Evolutionary conservation across 257 asterid genomes (phyloP), one percentile per base, ranked within the genome.

Genomic region (Henckelia pumila): DNA sequence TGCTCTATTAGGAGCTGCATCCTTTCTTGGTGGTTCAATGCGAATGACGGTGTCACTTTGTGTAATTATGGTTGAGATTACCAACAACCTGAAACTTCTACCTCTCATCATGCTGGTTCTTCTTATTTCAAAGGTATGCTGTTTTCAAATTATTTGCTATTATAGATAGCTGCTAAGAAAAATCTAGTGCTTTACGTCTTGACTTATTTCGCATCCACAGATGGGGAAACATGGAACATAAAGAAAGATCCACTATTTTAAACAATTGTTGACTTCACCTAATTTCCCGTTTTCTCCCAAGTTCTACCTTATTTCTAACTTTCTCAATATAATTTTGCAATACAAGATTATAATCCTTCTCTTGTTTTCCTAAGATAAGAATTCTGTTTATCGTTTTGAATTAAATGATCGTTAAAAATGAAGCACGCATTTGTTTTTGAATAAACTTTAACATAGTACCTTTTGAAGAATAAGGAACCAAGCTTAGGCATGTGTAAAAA

Each of bases 21-120:
- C 99, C 69, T 88, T 94, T 79, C 95, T 94, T 64, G 99, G 97
- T 73, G 99, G 99, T 62, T 94, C 98, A n/a, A 94, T 91, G 99
- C 82, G 99, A 77, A 91, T 94, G 97, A 94, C 99, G 7, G 96
- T 94, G 19, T 94, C 97, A 67, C 95, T 94, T 49, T 94, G 99
- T 82, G 99, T 94, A 62, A 94, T 94, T 66, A 88, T 94, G 96
- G 96, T 94, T 30, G 99, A 94, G 80, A 88, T 94, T 72, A 82
- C 99, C 6, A 94, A 91, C 76, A 94, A 94, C 84, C 81, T 94
- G 84, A 88, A 87, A 83, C 84, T 88, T 60, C 81, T 94, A 63
- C 99, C 99, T 53, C 96, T 94, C 69, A 94, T 91, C 78, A 91
- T 94, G 99, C 89, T 94, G 71, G 99, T 94, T 76, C 99, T 94